Evolutionary conservation across 306 rosid species (phyloP), one percentile per base, ranked within the genome.

Genomic region (Fagus sylvatica): DNA sequence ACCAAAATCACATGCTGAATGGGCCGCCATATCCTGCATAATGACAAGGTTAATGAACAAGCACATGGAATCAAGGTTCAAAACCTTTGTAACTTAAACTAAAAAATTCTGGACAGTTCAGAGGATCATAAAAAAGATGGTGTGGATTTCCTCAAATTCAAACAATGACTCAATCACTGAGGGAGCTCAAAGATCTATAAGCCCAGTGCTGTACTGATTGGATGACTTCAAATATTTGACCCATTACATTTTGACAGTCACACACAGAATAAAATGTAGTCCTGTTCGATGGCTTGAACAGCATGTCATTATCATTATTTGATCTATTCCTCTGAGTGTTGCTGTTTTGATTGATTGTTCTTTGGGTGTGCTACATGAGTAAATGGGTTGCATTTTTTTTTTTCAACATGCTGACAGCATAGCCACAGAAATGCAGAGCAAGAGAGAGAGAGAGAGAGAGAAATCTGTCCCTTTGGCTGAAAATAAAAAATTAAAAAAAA

Each of bases 1-100:
- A 28, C 99, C 99, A 74, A 96, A 96, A 83, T 96, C 99, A 40
- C 99, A 96, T 76, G 99, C 99, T 19, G 99, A 96, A 89, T 96
- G 99, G 7, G 99, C 99, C 37, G 99, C 99, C 99, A 96, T 96
- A 84, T 96, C 99, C 99, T 96, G 88, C 46, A 74, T 51, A 37
- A 51, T 3, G 36, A 73, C 30, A 34, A 56, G 19, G 46, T 22
- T 13, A 60, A 8, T 37, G 59, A 53, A 48, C 22, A 68, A 61
- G 71, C 65, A 46, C 46, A 28, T 75, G 82, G 66, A 60, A 3
- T 32, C 19, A 33, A 11, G 42, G 34, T 32, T 15, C 17, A 61
- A 34, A 30, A 61, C n/a, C 42, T 33, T 33, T 13, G 4, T 12
- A 61, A 34, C 1, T 1, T 13, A 61, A 13, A 61, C 68, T 11